A percentile compares a stretch with the other conserved stretches of the same genome.
These are phyloP conservation scores for Allantophomopsis lycopodina DNA, from an alignment of 2,329 filamentous ascomycete species.

Conservation along the genomic window DNA sequence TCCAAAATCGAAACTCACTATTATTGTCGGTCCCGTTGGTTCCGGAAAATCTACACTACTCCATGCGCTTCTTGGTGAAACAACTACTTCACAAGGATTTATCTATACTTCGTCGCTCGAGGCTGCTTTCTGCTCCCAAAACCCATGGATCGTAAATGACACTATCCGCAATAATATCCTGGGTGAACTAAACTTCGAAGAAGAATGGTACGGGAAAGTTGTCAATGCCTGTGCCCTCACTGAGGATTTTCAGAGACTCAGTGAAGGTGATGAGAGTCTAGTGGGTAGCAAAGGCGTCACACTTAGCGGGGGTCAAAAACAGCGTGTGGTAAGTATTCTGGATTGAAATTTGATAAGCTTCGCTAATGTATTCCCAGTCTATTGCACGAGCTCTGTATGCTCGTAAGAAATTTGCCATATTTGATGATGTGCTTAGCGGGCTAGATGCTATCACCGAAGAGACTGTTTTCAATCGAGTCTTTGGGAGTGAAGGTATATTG, in stretches of 20 bases:
- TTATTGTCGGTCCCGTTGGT: slow-evolving; percentile 12
- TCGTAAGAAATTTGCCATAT: slow-evolving; percentile 4
- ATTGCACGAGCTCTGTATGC: slow-evolving; percentile 9
- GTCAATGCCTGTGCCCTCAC: slow-evolving; percentile 7
- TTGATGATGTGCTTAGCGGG: slow-evolving; percentile 10
- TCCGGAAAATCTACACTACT: slow-evolving; percentile 10
- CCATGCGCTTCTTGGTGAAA: slow-evolving; percentile 10
- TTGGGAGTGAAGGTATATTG: slow-evolving; percentile 3
- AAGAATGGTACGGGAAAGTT: slow-evolving; percentile 8
- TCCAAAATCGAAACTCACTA: slow-evolving; percentile 1
- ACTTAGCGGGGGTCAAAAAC: slow-evolving; percentile 10
- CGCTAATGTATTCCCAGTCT: slow-evolving; percentile 5
- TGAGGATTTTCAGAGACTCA: slow-evolving; percentile 7
- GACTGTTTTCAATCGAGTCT: slow-evolving; percentile 4
- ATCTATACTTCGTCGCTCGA: slow-evolving; percentile 3
- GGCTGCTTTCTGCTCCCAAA: slow-evolving; percentile 26
- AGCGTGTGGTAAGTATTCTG: slow-evolving; percentile 14
- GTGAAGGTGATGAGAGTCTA: slow-evolving; percentile 9
- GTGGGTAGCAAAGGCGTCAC: slow-evolving; percentile 16
- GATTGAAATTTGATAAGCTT: slow-evolving; percentile 4
- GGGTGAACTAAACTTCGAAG: slow-evolving; percentile 12
- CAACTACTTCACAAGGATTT: slow-evolving; percentile 2
- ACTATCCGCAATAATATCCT: slow-evolving; percentile 24
- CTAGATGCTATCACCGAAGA: slow-evolving; percentile 8
- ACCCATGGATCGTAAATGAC: slow-evolving; percentile 26